Base-by-base conservation (phyloP, 176 grass and related monocot species). In the Rhipidocladum racemiflorum region DNA sequence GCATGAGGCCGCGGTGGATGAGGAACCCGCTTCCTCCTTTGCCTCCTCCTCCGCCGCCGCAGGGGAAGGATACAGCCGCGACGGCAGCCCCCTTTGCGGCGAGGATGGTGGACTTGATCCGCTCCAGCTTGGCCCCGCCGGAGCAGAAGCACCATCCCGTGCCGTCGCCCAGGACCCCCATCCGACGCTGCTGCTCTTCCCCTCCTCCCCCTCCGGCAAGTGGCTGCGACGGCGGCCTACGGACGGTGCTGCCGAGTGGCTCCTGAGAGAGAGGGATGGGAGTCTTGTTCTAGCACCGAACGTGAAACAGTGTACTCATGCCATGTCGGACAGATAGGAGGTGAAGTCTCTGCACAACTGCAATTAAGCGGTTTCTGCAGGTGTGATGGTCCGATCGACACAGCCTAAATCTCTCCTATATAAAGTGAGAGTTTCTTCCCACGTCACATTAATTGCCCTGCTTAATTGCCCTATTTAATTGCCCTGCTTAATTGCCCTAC, bases 121-220 rank as follows among this genome's bases (percentile, higher is more conserved):
- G 85, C 90, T 93, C 95, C 79, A 94, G 81, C 74, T 77, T 89
- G 18, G 81, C 92, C 62, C 92, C 92, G 28, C 92, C 86, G 28
- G 86, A 89, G 87, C 92, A 98, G 92, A 98, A 94, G 86, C 95
- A 98, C 90, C 92, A 98, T 20, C 77, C 74, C 25, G 92, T 77
- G 55, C 86, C 75, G 54, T 94, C 90, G 18, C 95, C 55, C 76
- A 89, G 42, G 53, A 98, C 79, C 81, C 92, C 92, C 95, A 98
- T 98, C 49, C n/a, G 57, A 20, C 16, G 13, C 7, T 18, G n/a
- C 88, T 28, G n/a, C 30, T 32, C 60, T 24, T 1, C 49, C 55
- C 23, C 38, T 34, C 24, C 57, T 43, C 13, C 70, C 63, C 44
- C 66, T 67, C 83, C 57, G 39, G 30, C 60, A 48, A 84, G 48